Evolutionary conservation across 305 asterid genomes (phyloP).

Genomic region (Fraxinus paxiana): DNA sequence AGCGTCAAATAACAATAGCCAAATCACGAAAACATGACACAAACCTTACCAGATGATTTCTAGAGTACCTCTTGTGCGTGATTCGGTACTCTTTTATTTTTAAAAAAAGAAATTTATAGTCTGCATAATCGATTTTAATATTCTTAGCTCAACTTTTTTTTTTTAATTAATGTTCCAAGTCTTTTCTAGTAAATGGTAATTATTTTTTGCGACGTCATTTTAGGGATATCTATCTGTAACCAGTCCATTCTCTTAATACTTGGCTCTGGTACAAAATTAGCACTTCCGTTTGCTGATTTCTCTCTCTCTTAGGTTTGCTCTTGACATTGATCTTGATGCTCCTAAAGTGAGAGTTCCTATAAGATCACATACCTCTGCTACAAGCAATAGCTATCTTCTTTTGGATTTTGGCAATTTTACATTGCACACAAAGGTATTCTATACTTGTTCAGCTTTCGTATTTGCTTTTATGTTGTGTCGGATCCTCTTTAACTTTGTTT

Average conservation of each 20-base stretch:
- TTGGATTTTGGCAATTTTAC: slow-evolving; percentile 96
- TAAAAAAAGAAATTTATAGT: not conserved
- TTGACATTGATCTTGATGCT: slow-evolving; percentile 97
- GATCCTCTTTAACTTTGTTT: slow-evolving; percentile 15
- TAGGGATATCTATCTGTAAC: not conserved
- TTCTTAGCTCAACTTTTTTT: not conserved
- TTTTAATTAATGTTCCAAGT: not conserved
- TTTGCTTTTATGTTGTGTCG: slow-evolving; percentile 21
- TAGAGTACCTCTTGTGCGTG: not conserved
- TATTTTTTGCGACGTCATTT: not conserved
- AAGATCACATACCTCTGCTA: slow-evolving; percentile 45
- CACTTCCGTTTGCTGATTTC: not conserved
- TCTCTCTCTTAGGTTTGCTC: slow-evolving; percentile 65
- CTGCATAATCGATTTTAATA: not conserved
- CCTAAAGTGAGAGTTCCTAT: slow-evolving; percentile 96
- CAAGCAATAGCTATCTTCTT: slow-evolving; percentile 69
- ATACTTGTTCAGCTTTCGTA: slow-evolving; percentile 14
- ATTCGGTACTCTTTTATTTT: not conserved
- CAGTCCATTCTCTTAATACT: not conserved
- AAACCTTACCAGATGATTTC: not conserved
- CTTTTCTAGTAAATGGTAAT: not conserved
- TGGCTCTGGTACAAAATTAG: not conserved
- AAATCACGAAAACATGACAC: not conserved
- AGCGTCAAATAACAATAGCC: not conserved
- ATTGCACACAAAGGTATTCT: slow-evolving; percentile 74